phyloP scores from a whole-genome alignment of 352 stramenopile genomes.

The Pythium graminicola region DNA sequence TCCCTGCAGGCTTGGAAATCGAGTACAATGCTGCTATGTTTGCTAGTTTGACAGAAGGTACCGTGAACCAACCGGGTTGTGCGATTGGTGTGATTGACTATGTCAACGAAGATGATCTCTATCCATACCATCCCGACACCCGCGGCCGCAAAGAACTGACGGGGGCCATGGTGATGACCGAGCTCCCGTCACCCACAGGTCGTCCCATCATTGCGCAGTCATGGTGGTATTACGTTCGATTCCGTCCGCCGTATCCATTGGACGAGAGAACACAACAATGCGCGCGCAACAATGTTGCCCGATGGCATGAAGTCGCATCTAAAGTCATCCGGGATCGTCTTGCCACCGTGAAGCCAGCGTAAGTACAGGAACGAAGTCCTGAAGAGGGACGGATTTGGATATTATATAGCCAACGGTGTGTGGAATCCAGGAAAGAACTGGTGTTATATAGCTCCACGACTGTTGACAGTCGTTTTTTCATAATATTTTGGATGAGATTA shows the following conservation, averaged over 20 bases:
- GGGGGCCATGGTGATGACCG: constrained; percentile 1
- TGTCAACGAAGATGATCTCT: constrained; percentile 11
- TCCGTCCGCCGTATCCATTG: not conserved
- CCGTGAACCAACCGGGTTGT: not conserved
- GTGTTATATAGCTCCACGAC: too few relatives aligned
- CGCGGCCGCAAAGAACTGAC: constrained; percentile 3
- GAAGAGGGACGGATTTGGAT: too few relatives aligned
- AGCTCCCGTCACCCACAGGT: not conserved
- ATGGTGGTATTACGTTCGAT: constrained; percentile 6
- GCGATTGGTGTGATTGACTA: constrained; percentile 7
- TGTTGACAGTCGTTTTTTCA: too few relatives aligned
- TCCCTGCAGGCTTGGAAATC: constrained; percentile 10
- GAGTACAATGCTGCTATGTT: constrained; percentile 20
- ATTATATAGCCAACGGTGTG: too few relatives aligned
- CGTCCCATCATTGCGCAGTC: not conserved
- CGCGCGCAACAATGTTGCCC: not conserved
- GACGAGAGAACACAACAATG: not conserved
- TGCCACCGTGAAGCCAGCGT: not conserved
- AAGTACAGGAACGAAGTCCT: not conserved
- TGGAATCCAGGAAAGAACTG: too few relatives aligned
- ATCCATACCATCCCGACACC: constrained; percentile 6
- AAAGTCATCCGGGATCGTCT: constrained; percentile 6
- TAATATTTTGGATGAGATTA: too few relatives aligned
- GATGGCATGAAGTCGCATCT: constrained; percentile 1
- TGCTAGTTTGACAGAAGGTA: not conserved